phyloP scores from a whole-genome alignment of 257 asterid species.

The Fraxinus americana region DNA sequence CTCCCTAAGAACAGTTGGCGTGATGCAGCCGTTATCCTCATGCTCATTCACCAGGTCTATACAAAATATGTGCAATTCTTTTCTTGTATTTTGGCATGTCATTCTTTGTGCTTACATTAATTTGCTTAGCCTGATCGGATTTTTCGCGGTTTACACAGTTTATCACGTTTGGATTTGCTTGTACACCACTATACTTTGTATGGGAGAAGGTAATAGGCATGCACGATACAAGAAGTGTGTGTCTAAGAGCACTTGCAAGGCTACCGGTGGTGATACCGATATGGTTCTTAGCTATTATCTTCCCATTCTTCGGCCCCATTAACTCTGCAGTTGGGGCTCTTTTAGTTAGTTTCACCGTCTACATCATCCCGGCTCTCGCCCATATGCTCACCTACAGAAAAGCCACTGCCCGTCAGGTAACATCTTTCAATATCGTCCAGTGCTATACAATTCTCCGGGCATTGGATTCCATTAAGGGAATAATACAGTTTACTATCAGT shows the following conservation, averaged over 20 bases:
- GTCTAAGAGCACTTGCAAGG: constrained; percentile 81
- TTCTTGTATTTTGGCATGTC: neutral
- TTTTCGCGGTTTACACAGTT: constrained; percentile 42
- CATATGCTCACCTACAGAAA: constrained; percentile 89
- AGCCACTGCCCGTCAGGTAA: constrained; percentile 82
- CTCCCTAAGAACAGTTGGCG: constrained; percentile 75
- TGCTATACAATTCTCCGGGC: neutral
- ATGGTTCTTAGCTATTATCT: constrained; percentile 93
- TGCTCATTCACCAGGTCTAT: constrained; percentile 90
- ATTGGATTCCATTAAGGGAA: neutral
- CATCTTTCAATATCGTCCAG: neutral
- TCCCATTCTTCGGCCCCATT: constrained; percentile 95
- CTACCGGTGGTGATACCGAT: constrained; percentile 89
- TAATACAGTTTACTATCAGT: neutral
- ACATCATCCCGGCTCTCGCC: constrained; percentile 83
- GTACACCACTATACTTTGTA: constrained; percentile 90
- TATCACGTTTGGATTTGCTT: constrained; percentile 91
- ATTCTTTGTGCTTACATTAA: neutral
- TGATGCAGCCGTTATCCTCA: constrained; percentile 82
- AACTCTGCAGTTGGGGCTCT: constrained; percentile 96
- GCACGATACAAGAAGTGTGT: constrained; percentile 87
- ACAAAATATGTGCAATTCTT: neutral
- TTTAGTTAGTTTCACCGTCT: constrained; percentile 91
- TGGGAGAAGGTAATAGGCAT: constrained; percentile 98
- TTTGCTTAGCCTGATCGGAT: neutral